Base-by-base conservation (phyloP, 371 early-diverging fungal genomes). In the Lichtheimia ornata region DNA sequence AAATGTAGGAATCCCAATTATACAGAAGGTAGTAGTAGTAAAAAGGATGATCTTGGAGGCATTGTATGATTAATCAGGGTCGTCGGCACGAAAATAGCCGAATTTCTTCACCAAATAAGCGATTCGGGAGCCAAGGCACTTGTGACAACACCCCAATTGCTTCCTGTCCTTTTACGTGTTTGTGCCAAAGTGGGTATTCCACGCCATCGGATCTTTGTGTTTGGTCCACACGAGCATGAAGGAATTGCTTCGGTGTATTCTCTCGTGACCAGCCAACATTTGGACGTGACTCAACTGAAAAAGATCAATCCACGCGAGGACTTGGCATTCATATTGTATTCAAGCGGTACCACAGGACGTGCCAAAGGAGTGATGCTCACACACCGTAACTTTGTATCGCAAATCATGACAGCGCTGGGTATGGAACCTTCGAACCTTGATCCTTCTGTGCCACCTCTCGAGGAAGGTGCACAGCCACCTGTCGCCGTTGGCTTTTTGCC, bases 261-360 rank as follows among this genome's bases (percentile, higher is more conserved):
- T 11, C 52, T 65, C 14, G 11, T 64, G 20, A 35, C 35, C 0
- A 53, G 58, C 43, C 25, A 41, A 4, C 52, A 56, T 76, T 14
- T 69, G 66, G 17, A 55, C n/a, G 30, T 47, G 42, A 20, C 14
- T 7, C 62, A 74, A 41, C 11, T 69, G 5, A 15, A 59, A 44
- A 65, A 70, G 12, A 47, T 74, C 15, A 60, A 65, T 41, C 53
- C 60, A 5, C 53, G 49, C 58, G 83, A 82, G 18, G 67, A 74
- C 51, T 65, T 91, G 18, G 93, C 94, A 5, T 91, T 89, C 60
- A 79, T 96, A 42, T 93, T 92, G 70, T 96, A 91, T 76, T 92
- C 93, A 15, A 90, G 90, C 35, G 96, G 96, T 24, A 96, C 95
- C 6, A 94, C 95, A 0, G 94, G 94, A 66, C 59, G 72, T 41